Evolutionary conservation across 441 rosid species (phyloP).

Genomic region (Populus hybrid): DNA sequence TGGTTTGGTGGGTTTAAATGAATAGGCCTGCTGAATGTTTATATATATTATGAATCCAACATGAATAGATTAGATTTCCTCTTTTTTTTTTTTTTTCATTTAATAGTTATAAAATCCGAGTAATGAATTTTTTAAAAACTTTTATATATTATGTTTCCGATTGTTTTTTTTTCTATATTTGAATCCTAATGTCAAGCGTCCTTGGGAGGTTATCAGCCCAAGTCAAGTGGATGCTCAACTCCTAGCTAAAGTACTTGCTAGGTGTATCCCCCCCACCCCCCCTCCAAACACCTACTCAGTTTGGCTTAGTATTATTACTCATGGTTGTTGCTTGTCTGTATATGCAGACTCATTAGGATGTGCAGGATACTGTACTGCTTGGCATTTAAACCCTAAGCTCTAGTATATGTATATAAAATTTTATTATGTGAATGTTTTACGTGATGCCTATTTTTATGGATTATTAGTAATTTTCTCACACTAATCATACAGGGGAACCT

Average conservation of each 20-base stretch:
- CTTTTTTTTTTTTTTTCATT: neutral
- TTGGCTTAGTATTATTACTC: neutral
- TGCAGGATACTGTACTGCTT: neutral
- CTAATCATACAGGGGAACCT: neutral
- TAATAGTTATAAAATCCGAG: neutral
- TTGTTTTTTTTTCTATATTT: neutral
- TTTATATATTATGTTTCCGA: neutral
- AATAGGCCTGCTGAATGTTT: neutral
- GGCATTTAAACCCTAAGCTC: neutral
- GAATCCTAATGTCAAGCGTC: neutral
- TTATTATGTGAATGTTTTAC: neutral
- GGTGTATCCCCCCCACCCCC: neutral
- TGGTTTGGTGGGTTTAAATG: neutral
- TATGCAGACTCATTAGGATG: neutral
- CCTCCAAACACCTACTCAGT: neutral
- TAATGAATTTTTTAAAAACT: neutral
- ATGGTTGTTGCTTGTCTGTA: neutral
- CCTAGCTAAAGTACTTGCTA: neutral
- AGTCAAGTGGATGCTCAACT: neutral
- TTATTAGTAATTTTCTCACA: neutral
- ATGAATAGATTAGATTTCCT: neutral
- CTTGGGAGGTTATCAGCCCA: neutral
- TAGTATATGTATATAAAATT: neutral
- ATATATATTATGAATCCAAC: neutral
- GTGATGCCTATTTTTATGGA: constrained; percentile 12